phyloP scores from a whole-genome alignment of 208 protist genomes.

The Acanthamoeba royreba region DNA sequence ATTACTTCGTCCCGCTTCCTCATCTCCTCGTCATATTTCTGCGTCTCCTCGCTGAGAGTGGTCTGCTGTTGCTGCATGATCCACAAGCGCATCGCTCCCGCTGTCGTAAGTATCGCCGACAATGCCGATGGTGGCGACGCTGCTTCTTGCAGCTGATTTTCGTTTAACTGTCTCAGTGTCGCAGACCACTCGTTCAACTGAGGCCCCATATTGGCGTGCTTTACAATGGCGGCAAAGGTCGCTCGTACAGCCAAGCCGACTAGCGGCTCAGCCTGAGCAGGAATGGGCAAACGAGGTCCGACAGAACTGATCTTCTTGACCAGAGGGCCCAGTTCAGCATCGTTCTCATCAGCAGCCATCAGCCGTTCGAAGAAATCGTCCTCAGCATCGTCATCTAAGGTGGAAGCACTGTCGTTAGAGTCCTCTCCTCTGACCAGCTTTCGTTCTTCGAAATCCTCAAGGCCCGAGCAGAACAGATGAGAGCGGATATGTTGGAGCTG shows the following conservation, averaged over 20 bases:
- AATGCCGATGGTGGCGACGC: background rate
- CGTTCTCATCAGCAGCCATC: background rate
- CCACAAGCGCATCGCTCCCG: background rate
- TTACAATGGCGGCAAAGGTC: conserved; percentile 2
- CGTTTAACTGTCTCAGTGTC: background rate
- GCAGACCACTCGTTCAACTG: background rate
- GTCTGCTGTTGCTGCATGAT: conserved; percentile 9
- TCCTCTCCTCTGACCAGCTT: background rate
- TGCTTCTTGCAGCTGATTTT: background rate
- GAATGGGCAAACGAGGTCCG: background rate
- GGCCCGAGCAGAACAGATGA: background rate
- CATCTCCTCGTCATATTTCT: background rate
- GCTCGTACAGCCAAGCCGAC: background rate
- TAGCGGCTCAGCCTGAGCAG: background rate
- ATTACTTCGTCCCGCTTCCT: background rate
- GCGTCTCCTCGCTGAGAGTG: background rate
- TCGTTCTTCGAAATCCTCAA: background rate
- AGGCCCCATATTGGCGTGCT: background rate
- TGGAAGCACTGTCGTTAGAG: background rate
- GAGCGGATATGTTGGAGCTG: background rate
- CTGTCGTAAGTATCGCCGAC: background rate
- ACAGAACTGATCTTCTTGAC: background rate
- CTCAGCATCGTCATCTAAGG: background rate
- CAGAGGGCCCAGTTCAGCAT: background rate
- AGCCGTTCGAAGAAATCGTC: background rate